phyloP scores from a whole-genome alignment of 75 land plant species.

The Sequoiadendron giganteum region DNA sequence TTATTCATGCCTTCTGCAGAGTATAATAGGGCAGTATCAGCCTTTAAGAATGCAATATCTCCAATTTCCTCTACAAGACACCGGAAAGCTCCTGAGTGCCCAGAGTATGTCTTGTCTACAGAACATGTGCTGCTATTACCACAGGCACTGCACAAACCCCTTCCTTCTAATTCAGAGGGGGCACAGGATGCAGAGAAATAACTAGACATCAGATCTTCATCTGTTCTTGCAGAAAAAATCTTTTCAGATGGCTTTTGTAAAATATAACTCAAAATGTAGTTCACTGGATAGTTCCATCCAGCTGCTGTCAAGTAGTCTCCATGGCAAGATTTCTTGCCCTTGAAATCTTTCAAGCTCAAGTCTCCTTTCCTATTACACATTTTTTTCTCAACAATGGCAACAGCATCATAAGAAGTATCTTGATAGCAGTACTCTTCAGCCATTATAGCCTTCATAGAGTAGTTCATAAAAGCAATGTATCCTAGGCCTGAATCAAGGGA shows the following conservation, averaged over 20 bases:
- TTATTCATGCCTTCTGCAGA: constrained; percentile 33
- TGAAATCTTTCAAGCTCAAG: constrained; percentile 26
- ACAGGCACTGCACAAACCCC: constrained; percentile 38
- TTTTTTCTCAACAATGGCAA: constrained; percentile 30
- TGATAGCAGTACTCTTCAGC: constrained; percentile 37
- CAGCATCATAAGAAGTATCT: constrained; percentile 24
- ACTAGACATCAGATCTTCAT: constrained; percentile 12
- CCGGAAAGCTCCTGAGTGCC: constrained; percentile 38
- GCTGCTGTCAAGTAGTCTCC: constrained; percentile 37
- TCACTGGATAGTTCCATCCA: constrained; percentile 47
- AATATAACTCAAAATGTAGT: constrained; percentile 8
- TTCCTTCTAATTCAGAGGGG: constrained; percentile 30
- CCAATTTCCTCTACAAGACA: constrained; percentile 39
- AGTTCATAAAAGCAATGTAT: constrained; percentile 38
- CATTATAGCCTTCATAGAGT: constrained; percentile 47
- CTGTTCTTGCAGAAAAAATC: background rate
- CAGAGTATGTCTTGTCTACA: constrained; percentile 15
- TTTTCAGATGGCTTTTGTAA: background rate
- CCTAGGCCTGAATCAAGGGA: constrained; percentile 40
- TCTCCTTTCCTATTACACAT: constrained; percentile 21
- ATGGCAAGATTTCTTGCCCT: constrained; percentile 40
- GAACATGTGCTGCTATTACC: constrained; percentile 33
- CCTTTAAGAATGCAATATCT: constrained; percentile 43
- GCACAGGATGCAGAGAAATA: constrained; percentile 45
- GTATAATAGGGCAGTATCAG: constrained; percentile 33